phyloP scores from a whole-genome alignment of 2,329 filamentous ascomycete genomes.

The Botrytis fabae region DNA sequence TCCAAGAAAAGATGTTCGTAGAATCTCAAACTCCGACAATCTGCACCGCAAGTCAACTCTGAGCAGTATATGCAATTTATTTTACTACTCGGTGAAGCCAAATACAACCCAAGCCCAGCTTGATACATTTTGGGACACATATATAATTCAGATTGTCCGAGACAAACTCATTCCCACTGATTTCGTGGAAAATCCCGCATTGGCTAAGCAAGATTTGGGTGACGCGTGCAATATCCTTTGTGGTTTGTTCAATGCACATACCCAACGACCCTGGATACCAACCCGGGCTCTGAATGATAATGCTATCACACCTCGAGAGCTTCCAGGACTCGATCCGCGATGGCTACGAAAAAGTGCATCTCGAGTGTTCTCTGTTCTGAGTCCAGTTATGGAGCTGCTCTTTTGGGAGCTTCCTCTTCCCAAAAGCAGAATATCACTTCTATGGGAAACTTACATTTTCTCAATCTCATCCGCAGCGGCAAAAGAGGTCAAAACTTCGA shows the following conservation, averaged over 20 bases:
- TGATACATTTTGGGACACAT: conserved; percentile 76
- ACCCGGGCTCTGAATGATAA: conserved; percentile 65
- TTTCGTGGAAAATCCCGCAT: conserved; percentile 42
- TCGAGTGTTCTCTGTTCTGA: conserved; percentile 63
- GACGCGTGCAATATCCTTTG: conserved; percentile 69
- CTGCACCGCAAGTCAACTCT: conserved; percentile 59
- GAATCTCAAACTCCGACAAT: conserved; percentile 49
- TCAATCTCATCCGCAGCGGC: conserved; percentile 67
- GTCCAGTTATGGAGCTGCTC: conserved; percentile 59
- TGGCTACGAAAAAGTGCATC: conserved; percentile 77
- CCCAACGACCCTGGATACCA: conserved; percentile 67
- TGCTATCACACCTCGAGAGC: conserved; percentile 58
- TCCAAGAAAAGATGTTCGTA: conserved; percentile 56
- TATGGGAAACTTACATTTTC: conserved; percentile 63
- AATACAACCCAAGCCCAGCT: conserved; percentile 63
- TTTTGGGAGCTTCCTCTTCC: conserved; percentile 63
- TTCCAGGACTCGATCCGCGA: conserved; percentile 80
- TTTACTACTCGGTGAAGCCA: conserved; percentile 81
- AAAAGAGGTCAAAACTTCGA: conserved; percentile 88
- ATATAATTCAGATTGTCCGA: conserved; percentile 64
- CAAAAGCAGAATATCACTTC: conserved; percentile 53
- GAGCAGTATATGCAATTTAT: conserved; percentile 73
- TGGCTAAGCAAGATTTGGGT: conserved; percentile 50
- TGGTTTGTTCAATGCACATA: conserved; percentile 64
- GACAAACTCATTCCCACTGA: conserved; percentile 50